phyloP scores from a whole-genome alignment of 2,329 filamentous ascomycete genomes.

The Tolypocladium ovalisporum region DNA sequence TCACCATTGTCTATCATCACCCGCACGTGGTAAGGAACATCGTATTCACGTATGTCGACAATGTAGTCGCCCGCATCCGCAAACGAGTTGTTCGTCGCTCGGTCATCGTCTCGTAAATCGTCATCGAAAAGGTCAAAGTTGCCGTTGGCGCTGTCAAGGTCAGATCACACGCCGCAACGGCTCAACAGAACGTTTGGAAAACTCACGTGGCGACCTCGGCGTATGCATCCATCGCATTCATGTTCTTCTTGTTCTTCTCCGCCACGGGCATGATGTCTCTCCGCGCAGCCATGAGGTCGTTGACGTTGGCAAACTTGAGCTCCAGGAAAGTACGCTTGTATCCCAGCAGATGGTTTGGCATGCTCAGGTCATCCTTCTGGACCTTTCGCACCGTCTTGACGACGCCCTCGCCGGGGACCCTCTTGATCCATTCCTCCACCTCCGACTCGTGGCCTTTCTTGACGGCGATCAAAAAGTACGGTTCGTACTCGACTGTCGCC shows the following conservation, averaged over 20 bases:
- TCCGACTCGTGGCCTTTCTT: constrained; percentile 82
- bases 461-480: constrained; percentile 88
- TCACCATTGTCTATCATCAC: constrained; percentile 89
- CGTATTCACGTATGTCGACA: constrained; percentile 97
- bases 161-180: constrained; percentile 2
- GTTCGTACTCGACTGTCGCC: constrained; percentile 90
- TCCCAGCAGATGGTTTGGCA: constrained; percentile 92
- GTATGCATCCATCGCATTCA: constrained; percentile 97
- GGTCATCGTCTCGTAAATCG: constrained; percentile 68
- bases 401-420: constrained; percentile 66
- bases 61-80: constrained; percentile 92
- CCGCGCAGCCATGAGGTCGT: constrained; percentile 73
- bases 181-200: not conserved
- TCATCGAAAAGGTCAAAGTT: constrained; percentile 96
- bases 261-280: constrained; percentile 81
- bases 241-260: constrained; percentile 91
- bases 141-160: constrained; percentile 50
- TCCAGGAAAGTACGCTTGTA: constrained; percentile 83
- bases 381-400: constrained; percentile 68
- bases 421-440: constrained; percentile 89
- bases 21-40: constrained; percentile 97
- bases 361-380: constrained; percentile 85
- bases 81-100: constrained; percentile 63
- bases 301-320: constrained; percentile 78
- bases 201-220: constrained; percentile 83